phyloP scores from a whole-genome alignment of 345 rosid species.

The thale cress (Arabidopsis thaliana) region TAIR10.1 NC_003074.8:20961501-20962000 shows the following conservation, averaged over 20 bases:
- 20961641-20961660: conserved; percentile 19
- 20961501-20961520: conserved; percentile 18
- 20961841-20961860: neutral
- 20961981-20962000: conserved; percentile 9
- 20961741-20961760: neutral
- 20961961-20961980: neutral
- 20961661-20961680: conserved; percentile 39
- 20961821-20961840: neutral
- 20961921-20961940: conserved; percentile 32
- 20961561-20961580: conserved; percentile 47
- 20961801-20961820: neutral
- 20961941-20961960: neutral
- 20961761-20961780: conserved; percentile 4
- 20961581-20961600: conserved; percentile 32
- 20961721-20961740: neutral
- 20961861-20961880: conserved; percentile 30
- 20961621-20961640: conserved; percentile 32
- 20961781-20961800: conserved; percentile 26
- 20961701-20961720: neutral
- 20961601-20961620: conserved; percentile 33
- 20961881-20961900: conserved; percentile 12
- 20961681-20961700: conserved; percentile 36
- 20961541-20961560: conserved; percentile 35
- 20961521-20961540: neutral
- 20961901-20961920: neutral